Percentiles rank a stretch among this genome's conserved stretches.
Evolutionary conservation across 2,329 filamentous ascomycete genomes (phyloP).

Genomic region (Ceratocystis colombiana): DNA sequence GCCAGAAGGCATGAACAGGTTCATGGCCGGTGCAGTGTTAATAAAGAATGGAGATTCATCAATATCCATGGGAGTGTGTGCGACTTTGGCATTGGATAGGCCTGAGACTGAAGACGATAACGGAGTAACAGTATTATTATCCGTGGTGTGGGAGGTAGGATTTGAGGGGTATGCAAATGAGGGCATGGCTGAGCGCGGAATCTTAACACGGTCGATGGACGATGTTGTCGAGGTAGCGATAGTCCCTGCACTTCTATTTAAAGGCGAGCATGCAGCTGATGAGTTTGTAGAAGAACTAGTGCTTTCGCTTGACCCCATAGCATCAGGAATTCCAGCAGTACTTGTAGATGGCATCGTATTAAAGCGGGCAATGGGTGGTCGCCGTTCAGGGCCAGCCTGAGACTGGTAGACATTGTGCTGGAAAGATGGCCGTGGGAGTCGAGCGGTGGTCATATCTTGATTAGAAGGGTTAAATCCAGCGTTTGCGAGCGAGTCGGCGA

Average conservation of each 20-base stretch:
- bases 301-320: not conserved
- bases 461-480: not conserved
- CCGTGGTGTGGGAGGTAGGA: not conserved
- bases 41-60: conserved; percentile 33
- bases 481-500: not conserved
- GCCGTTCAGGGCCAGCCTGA: conserved; percentile 8
- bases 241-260: not conserved
- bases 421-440: conserved; percentile 11
- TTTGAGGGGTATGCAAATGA: conserved; percentile 10
- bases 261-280: not conserved
- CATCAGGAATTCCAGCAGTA: not conserved
- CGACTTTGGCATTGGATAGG: conserved; percentile 13
- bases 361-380: conserved; percentile 13
- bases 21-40: conserved; percentile 37
- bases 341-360: conserved; percentile 15
- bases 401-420: conserved; percentile 18
- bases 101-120: conserved; percentile 23
- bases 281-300: not conserved
- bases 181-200: conserved; percentile 18
- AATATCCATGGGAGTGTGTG: conserved; percentile 32
- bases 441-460: conserved; percentile 16
- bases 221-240: not conserved
- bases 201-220: conserved; percentile 2
- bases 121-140: not conserved
- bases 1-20: conserved; percentile 13